phyloP scores from a whole-genome alignment of 2,329 filamentous ascomycete species.

The Phaeosphaeriaceae sp. region DNA sequence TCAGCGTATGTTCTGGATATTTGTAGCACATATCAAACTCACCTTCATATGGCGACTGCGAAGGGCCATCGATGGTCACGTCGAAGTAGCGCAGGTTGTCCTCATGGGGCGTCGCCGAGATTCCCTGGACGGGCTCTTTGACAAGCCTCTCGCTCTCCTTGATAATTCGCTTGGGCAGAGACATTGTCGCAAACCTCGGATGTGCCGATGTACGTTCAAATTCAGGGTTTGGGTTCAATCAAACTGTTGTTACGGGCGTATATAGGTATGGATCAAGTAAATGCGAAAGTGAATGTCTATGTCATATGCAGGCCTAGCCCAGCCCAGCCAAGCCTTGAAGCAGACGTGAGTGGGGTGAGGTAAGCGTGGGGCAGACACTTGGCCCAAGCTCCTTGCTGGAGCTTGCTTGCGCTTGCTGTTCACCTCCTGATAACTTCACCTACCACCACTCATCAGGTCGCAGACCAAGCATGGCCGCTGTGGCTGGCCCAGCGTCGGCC shows the following conservation, averaged over 20 bases:
- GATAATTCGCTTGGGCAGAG: conserved; percentile 93
- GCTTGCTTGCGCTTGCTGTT: not conserved
- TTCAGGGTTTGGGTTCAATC: too few species aligned
- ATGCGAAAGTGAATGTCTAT: too few species aligned
- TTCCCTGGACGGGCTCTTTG: conserved; percentile 95
- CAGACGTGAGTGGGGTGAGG: too few species aligned
- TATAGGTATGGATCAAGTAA: too few species aligned
- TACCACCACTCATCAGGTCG: not conserved
- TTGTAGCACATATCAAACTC: conserved; percentile 27
- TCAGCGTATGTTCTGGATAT: not conserved
- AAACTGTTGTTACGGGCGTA: too few species aligned
- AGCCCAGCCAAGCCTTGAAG: too few species aligned
- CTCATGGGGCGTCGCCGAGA: conserved; percentile 93
- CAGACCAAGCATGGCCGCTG: conserved; percentile 28
- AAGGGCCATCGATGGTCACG: conserved; percentile 91
- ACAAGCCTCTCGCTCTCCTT: conserved; percentile 98
- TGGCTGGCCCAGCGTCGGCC: conserved; percentile 56
- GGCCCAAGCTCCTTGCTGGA: not conserved
- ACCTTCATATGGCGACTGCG: conserved; percentile 96
- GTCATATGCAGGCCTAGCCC: too few species aligned
- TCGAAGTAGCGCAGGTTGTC: conserved; percentile 99
- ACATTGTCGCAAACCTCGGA: conserved; percentile 49
- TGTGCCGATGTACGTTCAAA: too few species aligned
- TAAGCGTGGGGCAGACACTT: not conserved
- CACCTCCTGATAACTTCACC: conserved; percentile 8